Percentiles rank a stretch among this genome's conserved stretches.
These are phyloP conservation scores for Paramecium primaurelia DNA, from an alignment of 73 alveolate genomes.

Conservation along the genomic window DNA sequence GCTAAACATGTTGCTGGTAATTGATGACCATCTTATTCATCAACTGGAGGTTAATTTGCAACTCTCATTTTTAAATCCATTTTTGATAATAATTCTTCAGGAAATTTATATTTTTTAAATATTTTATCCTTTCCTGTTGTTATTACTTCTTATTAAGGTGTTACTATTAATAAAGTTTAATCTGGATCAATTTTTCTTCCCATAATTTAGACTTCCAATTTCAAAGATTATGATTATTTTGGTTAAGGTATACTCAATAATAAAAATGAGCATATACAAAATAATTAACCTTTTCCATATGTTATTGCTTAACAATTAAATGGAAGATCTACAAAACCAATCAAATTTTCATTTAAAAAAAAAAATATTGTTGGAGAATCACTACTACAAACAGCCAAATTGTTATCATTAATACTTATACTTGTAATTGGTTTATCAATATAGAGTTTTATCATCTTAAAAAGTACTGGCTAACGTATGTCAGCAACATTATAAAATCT, in stretches of 20 bases:
- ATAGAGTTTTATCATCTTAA: background rate
- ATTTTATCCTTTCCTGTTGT: slow-evolving; percentile 89
- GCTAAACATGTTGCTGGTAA: slow-evolving; percentile 73
- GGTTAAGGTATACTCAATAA: background rate
- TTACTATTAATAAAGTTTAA: background rate
- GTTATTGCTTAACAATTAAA: background rate
- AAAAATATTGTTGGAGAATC: background rate
- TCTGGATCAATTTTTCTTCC: slow-evolving; percentile 54
- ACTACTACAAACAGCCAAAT: background rate
- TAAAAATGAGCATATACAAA: background rate
- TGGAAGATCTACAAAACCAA: slow-evolving; percentile 35
- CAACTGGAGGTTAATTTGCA: slow-evolving; percentile 89
- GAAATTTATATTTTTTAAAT: slow-evolving; percentile 85
- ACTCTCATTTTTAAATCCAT: slow-evolving; percentile 80
- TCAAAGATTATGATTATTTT: background rate
- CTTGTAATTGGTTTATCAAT: background rate
- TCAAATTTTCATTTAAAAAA: background rate
- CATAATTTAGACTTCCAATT: slow-evolving; percentile 4
- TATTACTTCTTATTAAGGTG: slow-evolving; percentile 3
- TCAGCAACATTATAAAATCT: slow-evolving; percentile 42
- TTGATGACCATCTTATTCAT: slow-evolving; percentile 90
- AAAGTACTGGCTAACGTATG: slow-evolving; percentile 1
- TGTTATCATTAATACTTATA: background rate
- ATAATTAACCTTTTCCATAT: background rate
- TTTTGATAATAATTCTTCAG: slow-evolving; percentile 80